Percentiles rank a stretch among this genome's conserved stretches.
Evolutionary conservation across 345 rosid genomes (phyloP).

Genomic region (Citrus sp.): DNA sequence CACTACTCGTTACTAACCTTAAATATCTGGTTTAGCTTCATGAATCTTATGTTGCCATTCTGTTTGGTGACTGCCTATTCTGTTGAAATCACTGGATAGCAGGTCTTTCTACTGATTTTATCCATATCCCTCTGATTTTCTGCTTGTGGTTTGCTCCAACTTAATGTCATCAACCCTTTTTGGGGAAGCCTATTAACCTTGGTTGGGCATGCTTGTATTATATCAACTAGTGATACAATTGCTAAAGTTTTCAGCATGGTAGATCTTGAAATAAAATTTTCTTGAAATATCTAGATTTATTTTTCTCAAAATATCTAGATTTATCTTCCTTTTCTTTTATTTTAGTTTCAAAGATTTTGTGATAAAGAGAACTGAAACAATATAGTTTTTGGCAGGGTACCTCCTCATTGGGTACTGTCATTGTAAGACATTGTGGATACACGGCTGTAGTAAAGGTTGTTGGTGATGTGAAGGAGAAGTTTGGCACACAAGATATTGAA

Average conservation of each 20-base stretch:
- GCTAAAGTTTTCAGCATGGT: conserved; percentile 4
- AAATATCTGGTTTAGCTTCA: not conserved
- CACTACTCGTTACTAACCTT: not conserved
- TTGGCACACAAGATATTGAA: too few species aligned
- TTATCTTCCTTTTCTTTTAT: not conserved
- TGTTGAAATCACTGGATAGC: not conserved
- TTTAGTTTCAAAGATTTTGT: not conserved
- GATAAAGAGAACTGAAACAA: conserved; percentile 8
- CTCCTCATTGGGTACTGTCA: conserved; percentile 46
- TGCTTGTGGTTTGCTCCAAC: not conserved
- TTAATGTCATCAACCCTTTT: not conserved
- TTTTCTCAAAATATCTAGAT: not conserved
- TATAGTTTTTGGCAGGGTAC: conserved; percentile 40
- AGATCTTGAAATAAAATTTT: not conserved
- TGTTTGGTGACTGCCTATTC: not conserved
- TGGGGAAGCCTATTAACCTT: conserved; percentile 5
- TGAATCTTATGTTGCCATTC: not conserved
- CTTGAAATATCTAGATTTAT: not conserved
- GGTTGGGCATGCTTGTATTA: conserved; percentile 12
- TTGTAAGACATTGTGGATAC: conserved; percentile 63
- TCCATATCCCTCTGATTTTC: not conserved
- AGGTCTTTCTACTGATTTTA: not conserved
- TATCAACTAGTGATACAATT: conserved; percentile 8
- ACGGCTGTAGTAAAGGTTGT: conserved; percentile 48
- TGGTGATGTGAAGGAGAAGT: conserved; percentile 26